A percentile compares a stretch with the other conserved stretches of the same genome.
Conservation (phyloP, 2,329 filamentous ascomycete species). For the Aulographum hederae region DNA sequence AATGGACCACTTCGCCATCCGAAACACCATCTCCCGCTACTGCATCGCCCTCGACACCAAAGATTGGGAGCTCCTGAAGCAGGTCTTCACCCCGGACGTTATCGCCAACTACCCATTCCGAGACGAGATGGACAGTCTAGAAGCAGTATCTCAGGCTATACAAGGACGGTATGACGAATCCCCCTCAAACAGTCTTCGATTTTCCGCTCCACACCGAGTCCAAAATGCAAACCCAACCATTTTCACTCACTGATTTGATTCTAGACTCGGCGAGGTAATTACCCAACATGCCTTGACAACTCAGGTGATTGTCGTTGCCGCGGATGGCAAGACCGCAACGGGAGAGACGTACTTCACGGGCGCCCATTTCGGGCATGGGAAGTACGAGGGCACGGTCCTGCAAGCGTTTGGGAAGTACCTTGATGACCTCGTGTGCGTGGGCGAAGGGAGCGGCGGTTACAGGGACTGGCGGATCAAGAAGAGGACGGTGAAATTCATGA, state of each 20-base stretch:
- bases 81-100: constrained; percentile 22
- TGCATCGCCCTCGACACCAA: constrained; percentile 26
- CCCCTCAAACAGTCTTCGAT: neutral
- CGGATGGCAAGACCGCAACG: constrained; percentile 14
- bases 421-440: constrained; percentile 17
- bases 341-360: constrained; percentile 23
- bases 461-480: constrained; percentile 21
- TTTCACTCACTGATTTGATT: no score
- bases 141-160: constrained; percentile 16
- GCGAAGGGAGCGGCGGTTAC: constrained; percentile 15
- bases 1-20: no score
- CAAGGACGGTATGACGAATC: constrained; percentile 11
- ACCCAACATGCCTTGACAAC: constrained; percentile 26
- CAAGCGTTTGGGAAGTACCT: constrained; percentile 24
- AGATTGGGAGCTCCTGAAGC: constrained; percentile 16
- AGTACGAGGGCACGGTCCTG: constrained; percentile 20
- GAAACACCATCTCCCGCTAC: constrained; percentile 22
- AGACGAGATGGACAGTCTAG: constrained; percentile 15
- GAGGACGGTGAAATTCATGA: constrained; percentile 19
- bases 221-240: no score
- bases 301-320: constrained; percentile 17
- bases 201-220: no score
- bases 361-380: constrained; percentile 23
- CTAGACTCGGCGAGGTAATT: constrained; percentile 19
- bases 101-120: constrained; percentile 23